Conservation (phyloP, 75 land plant genomes). For the Ceratopteris richardii region DNA sequence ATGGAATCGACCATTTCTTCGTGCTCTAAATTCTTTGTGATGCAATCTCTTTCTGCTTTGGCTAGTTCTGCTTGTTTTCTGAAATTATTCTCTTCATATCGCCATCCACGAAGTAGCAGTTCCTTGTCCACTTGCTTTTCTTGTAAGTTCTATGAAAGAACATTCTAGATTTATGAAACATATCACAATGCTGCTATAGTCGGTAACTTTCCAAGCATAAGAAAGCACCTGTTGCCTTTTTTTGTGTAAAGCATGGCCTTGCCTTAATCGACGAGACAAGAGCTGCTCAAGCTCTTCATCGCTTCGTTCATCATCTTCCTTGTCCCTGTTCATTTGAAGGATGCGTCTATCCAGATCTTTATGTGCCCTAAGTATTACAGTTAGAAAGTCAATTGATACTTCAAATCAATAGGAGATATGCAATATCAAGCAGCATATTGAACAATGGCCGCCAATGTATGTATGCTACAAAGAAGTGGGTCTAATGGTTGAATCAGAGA, state of each 20-base stretch:
- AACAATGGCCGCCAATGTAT: too few species aligned
- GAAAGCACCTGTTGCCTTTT: neutral
- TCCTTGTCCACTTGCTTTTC: neutral
- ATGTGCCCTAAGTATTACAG: conserved; percentile 4
- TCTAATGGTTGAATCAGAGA: too few species aligned
- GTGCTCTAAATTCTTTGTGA: neutral
- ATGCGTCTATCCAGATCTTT: neutral
- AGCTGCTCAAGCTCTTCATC: conserved; percentile 4
- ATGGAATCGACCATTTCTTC: conserved; percentile 8
- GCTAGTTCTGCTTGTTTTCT: neutral
- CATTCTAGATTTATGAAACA: neutral
- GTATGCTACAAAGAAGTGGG: too few species aligned
- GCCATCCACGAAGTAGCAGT: neutral
- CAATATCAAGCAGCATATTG: too few species aligned
- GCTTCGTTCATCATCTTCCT: neutral
- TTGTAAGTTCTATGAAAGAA: neutral
- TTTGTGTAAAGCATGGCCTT: too few species aligned
- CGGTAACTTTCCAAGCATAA: neutral
- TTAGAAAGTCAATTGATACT: too few species aligned
- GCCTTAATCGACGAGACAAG: too few species aligned
- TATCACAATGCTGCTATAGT: neutral
- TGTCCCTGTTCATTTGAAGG: neutral
- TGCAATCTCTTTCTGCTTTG: conserved; percentile 9
- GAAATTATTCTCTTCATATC: conserved; percentile 4
- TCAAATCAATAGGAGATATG: too few species aligned